A percentile compares a stretch with the other conserved stretches of the same genome.
Conservation (phyloP, 2,329 filamentous ascomycete species). For the Colletotrichum somersetense region DNA sequence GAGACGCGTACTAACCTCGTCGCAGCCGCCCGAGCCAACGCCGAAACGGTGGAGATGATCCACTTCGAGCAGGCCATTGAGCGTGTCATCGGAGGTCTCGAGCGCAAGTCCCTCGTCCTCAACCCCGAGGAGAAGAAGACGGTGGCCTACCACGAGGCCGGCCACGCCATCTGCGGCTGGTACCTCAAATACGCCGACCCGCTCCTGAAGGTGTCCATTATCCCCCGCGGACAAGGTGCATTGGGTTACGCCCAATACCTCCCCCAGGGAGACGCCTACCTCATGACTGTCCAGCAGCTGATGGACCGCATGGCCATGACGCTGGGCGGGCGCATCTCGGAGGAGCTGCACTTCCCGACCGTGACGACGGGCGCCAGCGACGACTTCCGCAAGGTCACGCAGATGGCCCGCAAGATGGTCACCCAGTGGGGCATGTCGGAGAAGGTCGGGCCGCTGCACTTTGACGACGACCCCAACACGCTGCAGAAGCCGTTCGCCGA, state of each 20-base stretch:
- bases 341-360: slow-evolving; percentile 96
- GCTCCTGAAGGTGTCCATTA: slow-evolving; percentile 97
- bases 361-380: slow-evolving; percentile 96
- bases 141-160: slow-evolving; percentile 97
- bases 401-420: slow-evolving; percentile 97
- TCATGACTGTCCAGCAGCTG: slow-evolving; percentile 95
- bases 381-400: slow-evolving; percentile 98
- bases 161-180: slow-evolving; percentile 98
- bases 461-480: slow-evolving; percentile 84
- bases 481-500: slow-evolving; percentile 97
- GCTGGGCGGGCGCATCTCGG: slow-evolving; percentile 91
- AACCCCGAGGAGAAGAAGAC: slow-evolving; percentile 94
- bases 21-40: slow-evolving; percentile 84
- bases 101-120: slow-evolving; percentile 96
- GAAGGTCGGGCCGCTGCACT: slow-evolving; percentile 93
- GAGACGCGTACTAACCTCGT: slow-evolving; percentile 54
- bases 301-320: slow-evolving; percentile 99
- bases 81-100: slow-evolving; percentile 93
- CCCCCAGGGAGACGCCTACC: slow-evolving; percentile 89
- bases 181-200: slow-evolving; percentile 97
- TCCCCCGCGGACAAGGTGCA: slow-evolving; percentile 92
- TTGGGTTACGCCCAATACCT: slow-evolving; percentile 97
- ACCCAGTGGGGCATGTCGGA: slow-evolving; percentile 99
- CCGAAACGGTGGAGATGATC: slow-evolving; percentile 83
- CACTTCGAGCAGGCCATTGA: slow-evolving; percentile 99